Evolutionary conservation across 2,329 filamentous ascomycete species (phyloP), one percentile per base, ranked within the genome.

Genomic region (Phyllosticta ampelicida): DNA sequence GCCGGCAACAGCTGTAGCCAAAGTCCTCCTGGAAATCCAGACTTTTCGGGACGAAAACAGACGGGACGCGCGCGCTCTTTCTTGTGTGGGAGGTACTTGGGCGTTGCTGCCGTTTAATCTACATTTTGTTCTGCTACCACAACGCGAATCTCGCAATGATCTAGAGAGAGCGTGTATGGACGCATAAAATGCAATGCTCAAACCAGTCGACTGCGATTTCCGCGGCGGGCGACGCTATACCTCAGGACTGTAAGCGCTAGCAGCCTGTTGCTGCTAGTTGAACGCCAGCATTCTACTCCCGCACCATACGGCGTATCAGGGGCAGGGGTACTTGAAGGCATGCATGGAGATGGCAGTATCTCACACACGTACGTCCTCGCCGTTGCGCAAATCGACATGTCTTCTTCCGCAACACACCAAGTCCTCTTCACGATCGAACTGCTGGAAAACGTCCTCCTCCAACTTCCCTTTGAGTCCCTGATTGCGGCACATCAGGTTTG

Each of bases 391-490:
- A 6, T 44, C 36, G 16, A 44, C 36, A 44, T 44, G 36, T 44
- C 50, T 49, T 10, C 44, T 26, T 10, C 28, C 48, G 48, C 55
- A 19, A n/a, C 10, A 19, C n/a, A 18, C 49, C 21, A 29, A 23
- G 55, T 53, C 51, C 21, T 58, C 51, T 18, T 21, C 56, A 59
- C 56, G 5, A 48, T 52, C 28, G 56, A 59, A 28, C 51, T 59
- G 28, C 56, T 59, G 13, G 56, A 59, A 29, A 51, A 50, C 18
- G 54, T 59, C 13, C 56, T 59, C 5, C 56, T 54, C 20, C 18
- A 11, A 9, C 56, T 59, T n/a, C 30, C 56, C 9, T 30, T 51
- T 19, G 44, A 28, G 20, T 36, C 56, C 19, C 19, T 59, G 11
- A 48, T 59, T 28, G 5, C 51, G 19, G 6, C 48, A 13, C 19